phyloP scores from a whole-genome alignment of 441 rosid genomes.

The Hura crepitans region DNA sequence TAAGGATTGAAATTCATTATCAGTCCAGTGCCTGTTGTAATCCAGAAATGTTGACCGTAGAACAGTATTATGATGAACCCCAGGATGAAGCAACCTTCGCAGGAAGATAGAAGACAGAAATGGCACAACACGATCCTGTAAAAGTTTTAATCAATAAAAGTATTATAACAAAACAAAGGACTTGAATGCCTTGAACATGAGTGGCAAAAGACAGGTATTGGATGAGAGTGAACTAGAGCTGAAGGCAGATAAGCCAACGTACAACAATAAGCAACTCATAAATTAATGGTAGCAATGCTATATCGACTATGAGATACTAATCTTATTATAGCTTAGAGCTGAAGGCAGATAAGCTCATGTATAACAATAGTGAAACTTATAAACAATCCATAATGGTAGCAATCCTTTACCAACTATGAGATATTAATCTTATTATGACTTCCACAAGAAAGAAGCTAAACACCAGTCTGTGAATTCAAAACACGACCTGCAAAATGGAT shows the following conservation, averaged over 20 bases:
- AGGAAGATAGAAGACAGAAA: conserved; percentile 78
- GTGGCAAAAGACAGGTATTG: not conserved
- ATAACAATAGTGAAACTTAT: not conserved
- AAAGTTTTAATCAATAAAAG: conserved; percentile 18
- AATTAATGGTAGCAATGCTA: no score
- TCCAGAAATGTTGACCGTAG: conserved; percentile 71
- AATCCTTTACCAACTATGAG: not conserved
- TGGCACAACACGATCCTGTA: conserved; percentile 75
- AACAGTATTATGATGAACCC: conserved; percentile 55
- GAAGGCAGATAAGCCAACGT: not conserved
- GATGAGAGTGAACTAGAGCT: conserved; percentile 4
- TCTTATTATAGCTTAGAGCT: no score
- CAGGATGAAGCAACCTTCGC: conserved; percentile 82
- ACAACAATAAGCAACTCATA: no score
- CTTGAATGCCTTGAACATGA: not conserved
- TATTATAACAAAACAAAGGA: conserved; percentile 18
- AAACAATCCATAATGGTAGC: no score
- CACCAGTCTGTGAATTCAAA: not conserved
- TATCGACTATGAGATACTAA: no score
- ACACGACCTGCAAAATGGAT: not conserved
- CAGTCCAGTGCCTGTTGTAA: conserved; percentile 76
- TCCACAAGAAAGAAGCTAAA: not conserved
- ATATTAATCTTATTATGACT: not conserved
- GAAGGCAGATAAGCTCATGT: not conserved
- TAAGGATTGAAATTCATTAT: conserved; percentile 77